Base-by-base conservation (phyloP, 768 basidiomycete species). In the Crucibulum laeve region DNA sequence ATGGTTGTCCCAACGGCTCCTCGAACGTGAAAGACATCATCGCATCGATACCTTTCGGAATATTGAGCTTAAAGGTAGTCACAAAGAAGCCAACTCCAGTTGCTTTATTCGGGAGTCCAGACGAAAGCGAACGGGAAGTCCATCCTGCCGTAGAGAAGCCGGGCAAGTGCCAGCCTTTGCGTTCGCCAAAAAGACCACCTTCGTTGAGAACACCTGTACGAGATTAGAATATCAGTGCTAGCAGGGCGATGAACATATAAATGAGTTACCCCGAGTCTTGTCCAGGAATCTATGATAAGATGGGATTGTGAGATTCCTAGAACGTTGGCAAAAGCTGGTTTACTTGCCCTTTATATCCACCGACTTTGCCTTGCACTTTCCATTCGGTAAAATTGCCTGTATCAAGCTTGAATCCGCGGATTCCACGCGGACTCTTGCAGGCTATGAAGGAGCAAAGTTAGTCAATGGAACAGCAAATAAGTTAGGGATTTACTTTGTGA, bases 61-160 rank as follows among this genome's bases (percentile, higher is more conserved):
- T 68, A 35, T 73, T 54, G 30, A 91, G 63, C 10, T 76, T 64
- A 60, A 92, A 87, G 0, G 77, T 84, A 4, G 87, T 82, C 15
- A 85, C 74, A 56, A 90, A 91, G 67, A 91, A 91, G 5, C 89
- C 90, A 19, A 90, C 74, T 13, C 90, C 90, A 4, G 89, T 77
- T 11, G 59, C 47, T 6, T 65, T 64, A 32, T 65, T 58, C 0
- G 83, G 83, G 18, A 89, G 69, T 4, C 86, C 85, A 17, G 68
- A 53, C 2, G 74, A 63, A 11, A 87, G 67, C 21, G 80, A 69
- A 39, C 85, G 75, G 4, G 61, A 42, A 1, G 57, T 54, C 87
- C 89, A 91, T 2, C 60, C 61, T 1, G 79, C 74, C 4, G 71
- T 79, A 44, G 85, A 69, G 60, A 81, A 88, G 10, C 76, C 79